These are phyloP conservation scores for Nemania sp. DNA, from an alignment of 2,329 filamentous ascomycete species.

Conservation along the genomic window DNA sequence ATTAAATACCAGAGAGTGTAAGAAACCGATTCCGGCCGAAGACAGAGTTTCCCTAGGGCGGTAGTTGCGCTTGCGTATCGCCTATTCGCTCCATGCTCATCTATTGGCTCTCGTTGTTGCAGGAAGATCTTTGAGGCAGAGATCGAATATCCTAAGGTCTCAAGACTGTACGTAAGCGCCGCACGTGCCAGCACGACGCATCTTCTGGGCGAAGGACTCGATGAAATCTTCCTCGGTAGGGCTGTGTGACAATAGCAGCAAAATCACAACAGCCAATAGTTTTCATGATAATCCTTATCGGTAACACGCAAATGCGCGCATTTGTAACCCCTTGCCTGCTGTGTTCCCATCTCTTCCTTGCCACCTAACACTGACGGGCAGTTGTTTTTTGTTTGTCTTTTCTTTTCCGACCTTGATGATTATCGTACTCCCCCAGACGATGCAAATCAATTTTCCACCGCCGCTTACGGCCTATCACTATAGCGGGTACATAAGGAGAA, in stretches of 20 bases:
- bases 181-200: background rate
- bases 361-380: background rate
- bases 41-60: background rate
- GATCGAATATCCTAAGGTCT: background rate
- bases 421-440: background rate
- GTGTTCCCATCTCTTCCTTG: background rate
- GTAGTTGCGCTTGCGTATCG: background rate
- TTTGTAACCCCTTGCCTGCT: background rate
- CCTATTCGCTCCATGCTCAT: background rate
- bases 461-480: background rate
- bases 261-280: background rate
- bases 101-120: slow-evolving; percentile 1
- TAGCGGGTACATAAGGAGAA: background rate
- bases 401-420: background rate
- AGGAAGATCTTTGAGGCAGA: background rate
- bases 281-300: background rate
- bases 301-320: too few relatives aligned
- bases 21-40: background rate
- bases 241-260: background rate
- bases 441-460: background rate
- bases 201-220: background rate
- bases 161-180: background rate
- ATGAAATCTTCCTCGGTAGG: background rate
- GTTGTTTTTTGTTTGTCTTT: background rate
- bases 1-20: background rate